These are phyloP conservation scores for Crithidia expoeki DNA, from an alignment of 208 protist genomes.

Conservation along the genomic window DNA sequence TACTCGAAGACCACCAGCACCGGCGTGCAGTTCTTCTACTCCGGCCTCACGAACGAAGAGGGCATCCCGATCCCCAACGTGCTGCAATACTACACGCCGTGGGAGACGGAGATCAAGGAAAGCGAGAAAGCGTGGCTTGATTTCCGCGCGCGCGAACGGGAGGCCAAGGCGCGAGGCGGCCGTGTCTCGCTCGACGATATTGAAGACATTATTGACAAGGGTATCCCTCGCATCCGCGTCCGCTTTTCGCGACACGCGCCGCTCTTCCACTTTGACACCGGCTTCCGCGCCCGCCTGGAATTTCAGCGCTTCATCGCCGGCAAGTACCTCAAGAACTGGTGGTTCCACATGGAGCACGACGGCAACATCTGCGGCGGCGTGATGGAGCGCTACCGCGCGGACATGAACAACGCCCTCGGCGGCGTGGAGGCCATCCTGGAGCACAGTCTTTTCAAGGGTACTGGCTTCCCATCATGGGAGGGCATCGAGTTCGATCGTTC, in stretches of 20 bases:
- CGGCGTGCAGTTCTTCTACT: constrained; percentile 99
- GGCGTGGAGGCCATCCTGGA: constrained; percentile 99
- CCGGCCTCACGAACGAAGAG: constrained; percentile 98
- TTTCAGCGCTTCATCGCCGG: constrained; percentile 99
- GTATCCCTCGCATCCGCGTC: constrained; percentile 99
- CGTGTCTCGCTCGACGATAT: constrained; percentile 99
- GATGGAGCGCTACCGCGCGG: constrained; percentile 99
- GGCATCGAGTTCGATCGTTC: constrained; percentile 99
- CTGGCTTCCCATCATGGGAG: constrained; percentile 99
- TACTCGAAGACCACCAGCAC: constrained; percentile 98
- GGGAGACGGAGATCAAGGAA: constrained; percentile 99
- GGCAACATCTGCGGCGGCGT: constrained; percentile 99
- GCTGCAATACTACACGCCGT: constrained; percentile 99
- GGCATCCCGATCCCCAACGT: constrained; percentile 99
- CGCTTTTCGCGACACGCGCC: constrained; percentile 99
- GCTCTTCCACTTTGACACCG: constrained; percentile 99
- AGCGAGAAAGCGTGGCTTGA: constrained; percentile 99
- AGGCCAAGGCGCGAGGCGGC: constrained; percentile 97
- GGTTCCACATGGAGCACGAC: constrained; percentile 99
- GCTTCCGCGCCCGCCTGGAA: constrained; percentile 98
- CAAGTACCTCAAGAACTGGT: constrained; percentile 99
- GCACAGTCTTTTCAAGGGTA: constrained; percentile 99
- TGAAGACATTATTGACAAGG: constrained; percentile 99
- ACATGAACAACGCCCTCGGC: constrained; percentile 99
- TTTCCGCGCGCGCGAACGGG: constrained; percentile 98